These are phyloP conservation scores for Pleodorina starrii DNA, from an alignment of 139 green algal species.

Conservation along the genomic window DNA sequence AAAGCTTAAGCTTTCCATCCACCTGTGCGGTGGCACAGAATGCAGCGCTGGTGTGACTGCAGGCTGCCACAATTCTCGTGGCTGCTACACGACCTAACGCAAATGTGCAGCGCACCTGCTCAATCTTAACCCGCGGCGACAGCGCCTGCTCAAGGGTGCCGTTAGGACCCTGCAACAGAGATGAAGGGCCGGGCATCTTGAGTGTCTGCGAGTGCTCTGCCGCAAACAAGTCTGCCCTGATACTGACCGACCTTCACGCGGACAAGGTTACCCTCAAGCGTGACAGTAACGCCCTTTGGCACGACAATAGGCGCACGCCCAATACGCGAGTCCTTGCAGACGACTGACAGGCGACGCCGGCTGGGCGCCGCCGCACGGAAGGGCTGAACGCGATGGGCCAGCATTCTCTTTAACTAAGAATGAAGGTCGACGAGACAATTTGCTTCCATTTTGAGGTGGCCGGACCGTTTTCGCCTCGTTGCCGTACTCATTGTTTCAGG, in stretches of 20 bases:
- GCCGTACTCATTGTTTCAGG: too few relatives aligned
- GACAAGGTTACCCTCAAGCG: slow-evolving; percentile 76
- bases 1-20: slow-evolving; percentile 70
- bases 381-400: slow-evolving; percentile 25
- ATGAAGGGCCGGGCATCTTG: too few relatives aligned
- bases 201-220: not conserved
- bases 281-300: slow-evolving; percentile 86
- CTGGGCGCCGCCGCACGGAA: slow-evolving; percentile 29
- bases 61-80: not conserved
- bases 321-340: slow-evolving; percentile 87
- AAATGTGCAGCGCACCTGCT: slow-evolving; percentile 61
- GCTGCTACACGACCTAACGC: not conserved
- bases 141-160: slow-evolving; percentile 85
- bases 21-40: slow-evolving; percentile 55
- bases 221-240: too few relatives aligned
- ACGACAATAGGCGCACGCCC: slow-evolving; percentile 87
- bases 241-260: slow-evolving; percentile 89
- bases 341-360: slow-evolving; percentile 13
- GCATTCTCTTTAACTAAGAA: not conserved
- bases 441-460: too few relatives aligned
- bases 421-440: too few relatives aligned
- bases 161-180: slow-evolving; percentile 85
- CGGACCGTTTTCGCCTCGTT: too few relatives aligned
- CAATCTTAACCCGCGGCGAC: slow-evolving; percentile 72
- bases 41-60: not conserved